Evolutionary conservation across 2,329 filamentous ascomycete genomes (phyloP).

Genomic region (Elsinoe australis): DNA sequence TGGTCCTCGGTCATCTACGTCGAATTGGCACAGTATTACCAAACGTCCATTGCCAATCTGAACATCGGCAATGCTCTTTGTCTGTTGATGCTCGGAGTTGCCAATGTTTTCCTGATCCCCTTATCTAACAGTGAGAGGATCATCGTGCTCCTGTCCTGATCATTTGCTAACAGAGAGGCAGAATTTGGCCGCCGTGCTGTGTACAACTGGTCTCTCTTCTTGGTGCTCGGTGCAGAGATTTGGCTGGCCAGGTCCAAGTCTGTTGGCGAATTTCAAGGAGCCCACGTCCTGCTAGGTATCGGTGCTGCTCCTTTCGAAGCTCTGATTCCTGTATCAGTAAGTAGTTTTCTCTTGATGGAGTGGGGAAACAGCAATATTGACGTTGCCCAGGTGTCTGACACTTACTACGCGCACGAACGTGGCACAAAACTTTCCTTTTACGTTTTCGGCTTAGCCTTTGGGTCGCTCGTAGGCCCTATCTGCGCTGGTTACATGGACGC

Average conservation of each 20-base stretch:
- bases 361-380: background rate
- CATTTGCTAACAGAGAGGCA: background rate
- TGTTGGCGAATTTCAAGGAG: slow-evolving; percentile 19
- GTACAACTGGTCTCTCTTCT: slow-evolving; percentile 17
- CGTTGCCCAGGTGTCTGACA: slow-evolving; percentile 18
- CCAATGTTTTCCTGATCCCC: slow-evolving; percentile 20
- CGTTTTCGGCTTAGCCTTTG: slow-evolving; percentile 26
- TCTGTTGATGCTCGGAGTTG: slow-evolving; percentile 19
- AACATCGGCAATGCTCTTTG: slow-evolving; percentile 19
- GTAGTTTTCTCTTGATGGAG: background rate
- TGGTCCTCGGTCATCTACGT: slow-evolving; percentile 21
- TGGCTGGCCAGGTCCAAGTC: slow-evolving; percentile 19
- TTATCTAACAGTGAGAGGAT: slow-evolving; percentile 19
- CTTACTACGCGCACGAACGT: slow-evolving; percentile 19
- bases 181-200: slow-evolving; percentile 20
- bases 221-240: slow-evolving; percentile 18
- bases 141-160: too few species aligned
- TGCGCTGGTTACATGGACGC: slow-evolving; percentile 36
- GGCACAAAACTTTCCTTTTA: slow-evolving; percentile 17
- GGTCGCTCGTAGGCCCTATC: slow-evolving; percentile 34
- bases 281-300: slow-evolving; percentile 18
- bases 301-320: slow-evolving; percentile 20
- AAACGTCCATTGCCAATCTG: slow-evolving; percentile 17
- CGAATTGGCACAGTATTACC: slow-evolving; percentile 16
- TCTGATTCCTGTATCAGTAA: slow-evolving; percentile 17